These are phyloP conservation scores for Entophlyctis luteolus DNA, from an alignment of 192 early-diverging fungal genomes.

Conservation along the genomic window DNA sequence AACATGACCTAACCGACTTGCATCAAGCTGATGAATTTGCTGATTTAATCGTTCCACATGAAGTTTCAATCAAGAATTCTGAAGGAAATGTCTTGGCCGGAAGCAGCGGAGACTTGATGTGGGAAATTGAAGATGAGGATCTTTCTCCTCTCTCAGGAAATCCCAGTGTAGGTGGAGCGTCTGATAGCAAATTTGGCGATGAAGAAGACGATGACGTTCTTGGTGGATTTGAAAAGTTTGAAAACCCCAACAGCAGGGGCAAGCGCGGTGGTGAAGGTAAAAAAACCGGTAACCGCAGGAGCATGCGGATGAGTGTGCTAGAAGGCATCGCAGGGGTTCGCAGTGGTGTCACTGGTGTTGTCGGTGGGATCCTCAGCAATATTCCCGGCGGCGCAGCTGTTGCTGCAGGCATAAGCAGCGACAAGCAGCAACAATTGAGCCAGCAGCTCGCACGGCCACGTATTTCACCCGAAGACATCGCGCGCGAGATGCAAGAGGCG, in stretches of 20 bases:
- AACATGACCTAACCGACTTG: too few relatives aligned
- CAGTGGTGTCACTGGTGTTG: slow-evolving; percentile 7
- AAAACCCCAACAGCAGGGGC: too few relatives aligned
- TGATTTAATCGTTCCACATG: not conserved
- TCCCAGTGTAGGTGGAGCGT: too few relatives aligned
- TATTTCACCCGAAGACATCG: slow-evolving; percentile 20
- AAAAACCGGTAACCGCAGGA: slow-evolving; percentile 8
- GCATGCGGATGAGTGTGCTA: slow-evolving; percentile 12
- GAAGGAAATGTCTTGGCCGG: not conserved
- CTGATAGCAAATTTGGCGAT: not conserved
- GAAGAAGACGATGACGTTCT: too few relatives aligned
- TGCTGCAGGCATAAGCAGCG: not conserved
- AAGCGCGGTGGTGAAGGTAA: not conserved
- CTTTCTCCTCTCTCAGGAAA: too few relatives aligned
- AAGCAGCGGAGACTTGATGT: slow-evolving; percentile 14
- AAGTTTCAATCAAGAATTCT: not conserved
- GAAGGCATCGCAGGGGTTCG: slow-evolving; percentile 6
- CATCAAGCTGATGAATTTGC: slow-evolving; percentile 2
- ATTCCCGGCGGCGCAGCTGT: too few relatives aligned
- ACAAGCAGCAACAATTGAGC: not conserved
- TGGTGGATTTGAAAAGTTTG: not conserved
- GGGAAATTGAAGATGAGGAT: slow-evolving; percentile 1
- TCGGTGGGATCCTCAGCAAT: slow-evolving; percentile 23
- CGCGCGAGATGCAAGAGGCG: slow-evolving; percentile 30
- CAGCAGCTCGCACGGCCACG: not conserved